Conservation (phyloP, 768 basidiomycete species). For the Boletus barrowsii region DNA sequence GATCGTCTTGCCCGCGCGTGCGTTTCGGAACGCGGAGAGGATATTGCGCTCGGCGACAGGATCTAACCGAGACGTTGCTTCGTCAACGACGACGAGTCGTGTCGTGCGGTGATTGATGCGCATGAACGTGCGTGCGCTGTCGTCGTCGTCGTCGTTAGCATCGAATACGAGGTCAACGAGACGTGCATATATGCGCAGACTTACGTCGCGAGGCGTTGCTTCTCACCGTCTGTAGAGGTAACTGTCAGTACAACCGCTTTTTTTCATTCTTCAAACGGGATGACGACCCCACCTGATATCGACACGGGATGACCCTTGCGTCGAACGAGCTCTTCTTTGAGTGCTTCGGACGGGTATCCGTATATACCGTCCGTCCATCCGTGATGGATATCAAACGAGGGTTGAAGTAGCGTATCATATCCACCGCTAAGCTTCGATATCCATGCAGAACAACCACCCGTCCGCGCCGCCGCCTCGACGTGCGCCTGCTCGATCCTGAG, state of each 20-base stretch:
- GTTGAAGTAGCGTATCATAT: slow-evolving; percentile 31
- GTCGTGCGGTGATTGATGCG: slow-evolving; percentile 32
- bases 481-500: slow-evolving; percentile 12
- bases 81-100: slow-evolving; percentile 53
- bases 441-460: slow-evolving; percentile 29
- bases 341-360: slow-evolving; percentile 19
- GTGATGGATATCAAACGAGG: slow-evolving; percentile 18
- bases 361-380: slow-evolving; percentile 21
- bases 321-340: slow-evolving; percentile 19
- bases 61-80: slow-evolving; percentile 57
- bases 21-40: slow-evolving; percentile 37
- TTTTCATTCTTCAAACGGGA: too few relatives aligned
- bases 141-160: too few relatives aligned
- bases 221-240: slow-evolving; percentile 38
- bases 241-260: too few relatives aligned
- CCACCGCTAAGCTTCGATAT: slow-evolving; percentile 34
- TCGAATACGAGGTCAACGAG: not conserved
- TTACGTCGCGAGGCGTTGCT: slow-evolving; percentile 48
- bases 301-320: slow-evolving; percentile 23
- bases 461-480: slow-evolving; percentile 32
- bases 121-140: slow-evolving; percentile 48
- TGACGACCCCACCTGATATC: slow-evolving; percentile 15
- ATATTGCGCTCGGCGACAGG: slow-evolving; percentile 51
- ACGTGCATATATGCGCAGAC: slow-evolving; percentile 14
- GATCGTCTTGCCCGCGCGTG: slow-evolving; percentile 47